Evolutionary conservation across 2,329 filamentous ascomycete genomes (phyloP), one percentile per base, ranked within the genome.

Genomic region (Pseudopyricularia cyperi): DNA sequence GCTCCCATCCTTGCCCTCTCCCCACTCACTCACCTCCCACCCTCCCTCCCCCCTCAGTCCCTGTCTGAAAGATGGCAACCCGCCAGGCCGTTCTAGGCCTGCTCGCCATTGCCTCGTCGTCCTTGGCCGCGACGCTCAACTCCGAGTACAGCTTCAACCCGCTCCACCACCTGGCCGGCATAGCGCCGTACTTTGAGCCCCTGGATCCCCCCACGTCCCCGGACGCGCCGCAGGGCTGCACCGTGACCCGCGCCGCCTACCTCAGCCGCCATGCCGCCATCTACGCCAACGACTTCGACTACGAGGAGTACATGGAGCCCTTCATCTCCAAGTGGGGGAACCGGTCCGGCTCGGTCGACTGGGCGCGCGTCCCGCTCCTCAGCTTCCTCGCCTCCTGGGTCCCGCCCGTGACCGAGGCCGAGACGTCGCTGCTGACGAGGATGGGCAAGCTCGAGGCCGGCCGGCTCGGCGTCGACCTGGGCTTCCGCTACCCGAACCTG

Each of bases 401-500:
- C 15, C 67, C 76, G 1, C 81, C 81, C 5, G 68, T 82, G 44
- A 72, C 78, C 7, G 72, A 73, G 4, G 68, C 76, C 14, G 77
- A 82, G 57, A 63, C 73, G 19, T 78, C 80, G 57, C 68, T 80
- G n/a, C 61, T 84, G 46, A 84, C 80, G 12, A 70, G 76, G 15
- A 73, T 80, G 17, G 80, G 81, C n/a, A 71, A 71, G 55, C 67
- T 82, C 4, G 78, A 83, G 61, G 77, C 80, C 1, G 72, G 76
- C 17, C 71, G 77, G 56, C 67, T 84, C 11, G 81, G 80, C 17
- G 73, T 77, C 4, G 71, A 78, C 52, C 64, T 84, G 17, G 72
- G 72, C 15, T 75, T 82, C 58, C 70, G 79, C 48, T 84, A 85
- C 58, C 74, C 75, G 0, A 64, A 67, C 42, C 65, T 84, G 35